Evolutionary conservation across 768 basidiomycete species (phyloP).

Genomic region (Xerocomellus amylosporus): DNA sequence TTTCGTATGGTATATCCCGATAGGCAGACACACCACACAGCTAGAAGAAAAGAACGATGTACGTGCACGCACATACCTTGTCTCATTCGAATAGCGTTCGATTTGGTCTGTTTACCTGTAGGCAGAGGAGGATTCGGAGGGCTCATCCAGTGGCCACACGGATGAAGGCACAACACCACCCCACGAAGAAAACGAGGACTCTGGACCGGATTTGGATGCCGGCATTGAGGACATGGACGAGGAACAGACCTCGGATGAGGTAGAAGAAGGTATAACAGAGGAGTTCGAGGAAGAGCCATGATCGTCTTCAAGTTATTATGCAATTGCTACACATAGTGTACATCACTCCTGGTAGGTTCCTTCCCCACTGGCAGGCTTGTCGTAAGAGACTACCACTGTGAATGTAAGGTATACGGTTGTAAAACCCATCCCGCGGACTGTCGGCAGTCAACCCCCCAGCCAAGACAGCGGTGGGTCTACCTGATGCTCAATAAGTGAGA

Average conservation of each 20-base stretch:
- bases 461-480: background rate
- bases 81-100: background rate
- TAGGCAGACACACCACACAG: constrained; percentile 69
- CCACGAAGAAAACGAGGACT: constrained; percentile 41
- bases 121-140: constrained; percentile 38
- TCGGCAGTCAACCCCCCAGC: background rate
- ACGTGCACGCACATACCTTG: constrained; percentile 16
- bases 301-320: background rate
- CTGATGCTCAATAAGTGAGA: constrained; percentile 52
- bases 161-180: constrained; percentile 30
- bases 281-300: constrained; percentile 51
- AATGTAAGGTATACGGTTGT: constrained; percentile 1
- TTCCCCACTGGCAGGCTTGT: background rate
- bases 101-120: constrained; percentile 4
- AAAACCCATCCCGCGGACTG: background rate
- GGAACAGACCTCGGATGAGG: constrained; percentile 40
- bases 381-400: background rate
- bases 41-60: constrained; percentile 87
- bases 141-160: constrained; percentile 31
- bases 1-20: constrained; percentile 64
- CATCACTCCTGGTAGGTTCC: background rate
- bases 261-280: constrained; percentile 47
- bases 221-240: constrained; percentile 43
- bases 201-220: constrained; percentile 37
- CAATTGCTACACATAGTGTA: background rate